phyloP scores from a whole-genome alignment of 108 stramenopile species.

The Conticribra guillardii region DNA sequence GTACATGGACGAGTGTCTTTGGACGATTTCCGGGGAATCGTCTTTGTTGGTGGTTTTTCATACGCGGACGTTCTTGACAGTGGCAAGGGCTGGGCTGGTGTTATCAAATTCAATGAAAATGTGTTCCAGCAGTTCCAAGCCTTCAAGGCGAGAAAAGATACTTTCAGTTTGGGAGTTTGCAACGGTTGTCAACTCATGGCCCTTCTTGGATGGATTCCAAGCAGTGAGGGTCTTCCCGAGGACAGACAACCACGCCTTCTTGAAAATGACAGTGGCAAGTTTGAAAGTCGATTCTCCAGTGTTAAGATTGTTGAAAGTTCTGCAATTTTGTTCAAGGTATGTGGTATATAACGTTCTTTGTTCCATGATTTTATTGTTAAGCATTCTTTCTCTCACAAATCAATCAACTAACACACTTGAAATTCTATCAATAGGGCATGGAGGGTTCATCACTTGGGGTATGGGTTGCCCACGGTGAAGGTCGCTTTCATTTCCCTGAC shows the following conservation, averaged over 20 bases:
- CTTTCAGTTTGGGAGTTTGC: conserved; percentile 98
- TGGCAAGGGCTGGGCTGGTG: conserved; percentile 99
- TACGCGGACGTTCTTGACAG: conserved; percentile 98
- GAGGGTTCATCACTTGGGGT: conserved; percentile 96
- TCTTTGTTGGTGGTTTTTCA: conserved; percentile 98
- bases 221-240: conserved; percentile 67
- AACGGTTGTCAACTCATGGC: conserved; percentile 99
- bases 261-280: conserved; percentile 95
- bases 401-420: neutral
- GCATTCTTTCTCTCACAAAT: neutral
- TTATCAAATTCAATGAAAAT: conserved; percentile 95
- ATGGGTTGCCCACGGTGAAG: conserved; percentile 99
- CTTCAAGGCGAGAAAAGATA: conserved; percentile 92
- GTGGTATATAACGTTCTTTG: neutral
- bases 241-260: conserved; percentile 95
- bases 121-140: conserved; percentile 93
- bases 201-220: conserved; percentile 97
- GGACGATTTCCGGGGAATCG: conserved; percentile 92
- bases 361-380: conserved; percentile 13
- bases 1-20: conserved; percentile 76
- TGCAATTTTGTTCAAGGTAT: conserved; percentile 81
- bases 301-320: conserved; percentile 84
- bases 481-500: conserved; percentile 96
- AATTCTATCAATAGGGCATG: conserved; percentile 73
- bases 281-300: conserved; percentile 95